phyloP scores from a whole-genome alignment of 352 stramenopile species.

The Globisporangium takayamanum region DNA sequence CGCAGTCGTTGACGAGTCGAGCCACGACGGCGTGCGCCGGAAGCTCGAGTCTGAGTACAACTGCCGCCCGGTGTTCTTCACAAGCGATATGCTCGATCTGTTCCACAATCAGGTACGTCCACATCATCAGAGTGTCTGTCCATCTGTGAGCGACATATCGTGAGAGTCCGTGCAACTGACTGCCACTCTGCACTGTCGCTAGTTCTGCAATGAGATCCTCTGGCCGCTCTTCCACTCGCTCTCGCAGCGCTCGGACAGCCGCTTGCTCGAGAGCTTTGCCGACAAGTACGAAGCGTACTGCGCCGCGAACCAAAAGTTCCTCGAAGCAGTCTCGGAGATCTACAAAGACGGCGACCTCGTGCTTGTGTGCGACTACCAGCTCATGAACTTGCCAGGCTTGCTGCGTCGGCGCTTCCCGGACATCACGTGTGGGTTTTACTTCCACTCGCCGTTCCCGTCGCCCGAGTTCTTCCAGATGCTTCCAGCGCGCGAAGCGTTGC shows the following conservation, averaged over 20 bases:
- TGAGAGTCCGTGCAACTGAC: too few species aligned
- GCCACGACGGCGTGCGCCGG: slow-evolving; percentile 63
- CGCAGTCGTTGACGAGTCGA: slow-evolving; percentile 70
- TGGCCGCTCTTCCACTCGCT: slow-evolving; percentile 90
- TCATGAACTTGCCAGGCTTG: slow-evolving; percentile 79
- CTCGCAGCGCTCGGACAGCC: slow-evolving; percentile 64
- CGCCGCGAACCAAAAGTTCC: slow-evolving; percentile 82
- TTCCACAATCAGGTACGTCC: slow-evolving; percentile 71
- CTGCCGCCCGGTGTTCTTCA: slow-evolving; percentile 82
- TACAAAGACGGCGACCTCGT: slow-evolving; percentile 85
- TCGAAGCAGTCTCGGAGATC: slow-evolving; percentile 72
- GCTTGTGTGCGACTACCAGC: slow-evolving; percentile 87
- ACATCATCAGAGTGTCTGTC: too few species aligned
- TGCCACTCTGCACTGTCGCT: not conserved
- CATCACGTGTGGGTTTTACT: slow-evolving; percentile 83
- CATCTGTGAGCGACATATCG: too few species aligned
- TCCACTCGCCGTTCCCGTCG: slow-evolving; percentile 87
- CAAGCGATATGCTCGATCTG: slow-evolving; percentile 66
- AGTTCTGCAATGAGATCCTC: slow-evolving; percentile 88
- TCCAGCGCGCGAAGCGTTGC: slow-evolving; percentile 58
- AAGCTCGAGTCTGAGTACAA: slow-evolving; percentile 79
- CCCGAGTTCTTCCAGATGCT: slow-evolving; percentile 90
- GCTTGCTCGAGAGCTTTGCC: slow-evolving; percentile 73
- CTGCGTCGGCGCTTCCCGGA: slow-evolving; percentile 72
- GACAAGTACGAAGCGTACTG: slow-evolving; percentile 88